Evolutionary conservation across 495 filamentous ascomycete species (phyloP).

Genomic region (Staphylotrichum longicolle): DNA sequence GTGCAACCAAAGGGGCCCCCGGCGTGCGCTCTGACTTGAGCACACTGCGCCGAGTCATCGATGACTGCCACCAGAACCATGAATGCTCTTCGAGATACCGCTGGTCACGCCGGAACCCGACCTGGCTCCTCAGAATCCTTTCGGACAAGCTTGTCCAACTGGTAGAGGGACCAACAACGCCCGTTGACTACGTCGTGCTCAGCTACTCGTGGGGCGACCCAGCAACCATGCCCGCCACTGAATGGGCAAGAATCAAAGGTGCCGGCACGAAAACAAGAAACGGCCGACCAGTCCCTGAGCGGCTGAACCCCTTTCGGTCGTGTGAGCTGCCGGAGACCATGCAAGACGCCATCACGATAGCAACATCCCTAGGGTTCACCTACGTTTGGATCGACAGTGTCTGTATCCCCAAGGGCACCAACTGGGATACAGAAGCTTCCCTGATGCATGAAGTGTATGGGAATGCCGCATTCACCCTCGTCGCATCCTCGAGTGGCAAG

Average conservation of each 20-base stretch:
- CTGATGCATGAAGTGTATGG: conserved; percentile 38
- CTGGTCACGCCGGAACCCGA: conserved; percentile 34
- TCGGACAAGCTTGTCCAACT: conserved; percentile 21
- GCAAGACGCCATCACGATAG: conserved; percentile 32
- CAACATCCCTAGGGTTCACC: conserved; percentile 22
- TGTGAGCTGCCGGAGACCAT: conserved; percentile 29
- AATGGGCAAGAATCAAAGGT: conserved; percentile 35
- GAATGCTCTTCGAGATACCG: conserved; percentile 33
- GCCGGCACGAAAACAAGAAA: conserved; percentile 32
- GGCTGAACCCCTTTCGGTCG: conserved; percentile 24
- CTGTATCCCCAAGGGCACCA: conserved; percentile 36
- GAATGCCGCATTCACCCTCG: conserved; percentile 35
- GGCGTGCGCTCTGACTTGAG: conserved; percentile 26
- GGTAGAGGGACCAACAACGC: conserved; percentile 15
- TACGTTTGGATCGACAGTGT: conserved; percentile 38
- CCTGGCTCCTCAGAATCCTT: conserved; percentile 36
- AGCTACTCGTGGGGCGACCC: conserved; percentile 39
- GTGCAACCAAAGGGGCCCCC: conserved; percentile 17
- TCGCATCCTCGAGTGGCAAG: conserved; percentile 33
- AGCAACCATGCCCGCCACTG: conserved; percentile 26
- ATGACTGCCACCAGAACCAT: conserved; percentile 31
- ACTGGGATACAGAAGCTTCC: conserved; percentile 36
- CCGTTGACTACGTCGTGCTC: conserved; percentile 34
- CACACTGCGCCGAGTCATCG: conserved; percentile 25
- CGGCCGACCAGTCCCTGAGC: conserved; percentile 28